Base-by-base conservation (phyloP, 495 filamentous ascomycete genomes). In the Penicillium canariense region DNA sequence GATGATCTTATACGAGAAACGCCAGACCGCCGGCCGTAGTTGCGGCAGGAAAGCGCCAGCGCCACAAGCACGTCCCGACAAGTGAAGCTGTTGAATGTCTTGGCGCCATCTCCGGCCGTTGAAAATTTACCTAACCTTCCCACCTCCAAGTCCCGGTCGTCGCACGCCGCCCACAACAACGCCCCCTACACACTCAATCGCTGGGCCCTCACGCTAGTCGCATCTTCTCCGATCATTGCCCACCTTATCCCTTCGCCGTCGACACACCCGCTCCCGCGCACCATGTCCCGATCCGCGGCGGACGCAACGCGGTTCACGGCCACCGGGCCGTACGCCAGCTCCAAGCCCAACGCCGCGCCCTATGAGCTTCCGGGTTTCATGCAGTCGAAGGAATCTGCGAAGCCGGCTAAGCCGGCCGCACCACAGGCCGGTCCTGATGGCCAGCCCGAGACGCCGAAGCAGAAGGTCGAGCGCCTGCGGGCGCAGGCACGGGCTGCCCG, bases 281-380 rank as follows among this genome's bases (percentile, higher is more conserved):
- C 30, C 53, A 89, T 91, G 83, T 83, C 91, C 61, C 92, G 93
- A 71, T 92, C 89, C 73, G 86, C 91, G 67, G 85, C 84, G 59
- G 94, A 97, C 75, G 91, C 94, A 54, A 98, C 94, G 67, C 85
- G 93, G 56, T 98, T 98, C 81, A 97, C 93, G 46, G 83, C 92
- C 27, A 96, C 90, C 35, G 88, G 86, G 47, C 92, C 91, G 14
- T 91, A 96, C 77, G 91, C 90, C 58, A 81, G 80, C 71, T 85
- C 87, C 59, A 88, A 89, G 64, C 67, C 83, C 45, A 68, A 63
- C 52, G 59, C 70, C 46, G 52, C 69, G 12, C 67, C 72, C 22
- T 71, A 73, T 56, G 69, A 74, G 42, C 63, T 74, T n/a, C 68
- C 75, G 17, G 53, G 59, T 11, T 71, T 65, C 60, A 58, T 71